Conservation (phyloP, 1,284 basidiomycete species). For the Naganishia sp. region DNA sequence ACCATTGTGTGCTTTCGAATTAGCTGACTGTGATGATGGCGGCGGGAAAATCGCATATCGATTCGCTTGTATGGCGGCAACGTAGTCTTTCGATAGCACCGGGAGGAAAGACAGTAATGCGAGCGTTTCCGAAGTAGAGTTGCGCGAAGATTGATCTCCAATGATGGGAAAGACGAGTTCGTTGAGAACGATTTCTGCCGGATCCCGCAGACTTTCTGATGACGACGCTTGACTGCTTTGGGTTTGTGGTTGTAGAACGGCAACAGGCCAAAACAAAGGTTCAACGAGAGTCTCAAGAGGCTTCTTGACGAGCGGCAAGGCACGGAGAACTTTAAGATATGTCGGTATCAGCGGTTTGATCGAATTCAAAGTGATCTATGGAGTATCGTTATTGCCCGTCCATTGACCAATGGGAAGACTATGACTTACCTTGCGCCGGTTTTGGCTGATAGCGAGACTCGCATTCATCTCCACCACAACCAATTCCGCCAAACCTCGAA, state of each 20-base stretch:
- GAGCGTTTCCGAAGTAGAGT: background rate
- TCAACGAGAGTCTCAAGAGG: conserved; percentile 34
- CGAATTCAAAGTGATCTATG: conserved; percentile 38
- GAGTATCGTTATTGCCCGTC: background rate
- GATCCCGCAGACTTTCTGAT: conserved; percentile 18
- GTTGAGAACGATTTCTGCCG: conserved; percentile 6
- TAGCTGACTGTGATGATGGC: conserved; percentile 34
- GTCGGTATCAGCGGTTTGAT: conserved; percentile 29
- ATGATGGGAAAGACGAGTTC: conserved; percentile 21
- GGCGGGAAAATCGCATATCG: conserved; percentile 44
- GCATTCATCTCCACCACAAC: conserved; percentile 19
- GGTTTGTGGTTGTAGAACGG: conserved; percentile 33
- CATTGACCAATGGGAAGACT: too few relatives aligned
- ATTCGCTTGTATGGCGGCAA: conserved; percentile 35
- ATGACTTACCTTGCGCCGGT: conserved; percentile 7
- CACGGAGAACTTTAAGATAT: conserved; percentile 37
- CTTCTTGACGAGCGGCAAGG: conserved; percentile 34
- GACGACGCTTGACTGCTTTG: conserved; percentile 20
- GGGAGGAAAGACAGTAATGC: conserved; percentile 16
- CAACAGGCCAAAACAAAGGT: conserved; percentile 39
- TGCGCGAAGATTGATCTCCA: background rate
- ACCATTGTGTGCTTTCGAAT: background rate
- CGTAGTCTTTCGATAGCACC: conserved; percentile 30
- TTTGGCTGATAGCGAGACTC: conserved; percentile 21
- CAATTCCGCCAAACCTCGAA: conserved; percentile 3